phyloP scores from a whole-genome alignment of 495 filamentous ascomycete genomes.

The Hypoxylon rickii region DNA sequence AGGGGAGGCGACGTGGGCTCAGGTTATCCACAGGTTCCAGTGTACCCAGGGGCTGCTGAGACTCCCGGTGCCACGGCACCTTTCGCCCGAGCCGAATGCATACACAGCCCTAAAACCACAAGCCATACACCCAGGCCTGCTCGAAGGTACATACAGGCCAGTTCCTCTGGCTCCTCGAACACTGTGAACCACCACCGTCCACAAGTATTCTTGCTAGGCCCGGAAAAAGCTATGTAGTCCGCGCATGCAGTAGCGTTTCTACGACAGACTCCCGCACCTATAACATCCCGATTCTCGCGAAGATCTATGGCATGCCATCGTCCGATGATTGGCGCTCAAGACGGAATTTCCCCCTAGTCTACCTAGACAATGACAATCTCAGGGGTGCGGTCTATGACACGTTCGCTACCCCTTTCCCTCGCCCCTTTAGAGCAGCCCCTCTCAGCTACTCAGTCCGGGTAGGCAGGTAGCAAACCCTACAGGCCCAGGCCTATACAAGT shows the following conservation, averaged over 20 bases:
- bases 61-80: constrained; percentile 5
- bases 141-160: background rate
- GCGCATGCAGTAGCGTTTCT: constrained; percentile 22
- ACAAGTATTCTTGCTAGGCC: constrained; percentile 11
- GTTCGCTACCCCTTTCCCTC: background rate
- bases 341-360: background rate
- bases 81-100: constrained; percentile 8
- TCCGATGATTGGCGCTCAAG: constrained; percentile 8
- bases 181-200: constrained; percentile 21
- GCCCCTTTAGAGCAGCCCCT: constrained; percentile 3
- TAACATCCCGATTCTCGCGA: constrained; percentile 5
- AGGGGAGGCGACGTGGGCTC: background rate
- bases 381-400: constrained; percentile 11
- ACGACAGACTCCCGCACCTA: constrained; percentile 1
- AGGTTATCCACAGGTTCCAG: background rate
- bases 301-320: constrained; percentile 15
- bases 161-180: background rate
- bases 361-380: background rate
- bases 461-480: background rate
- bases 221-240: constrained; percentile 13
- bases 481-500: background rate
- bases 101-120: constrained; percentile 3
- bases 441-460: background rate
- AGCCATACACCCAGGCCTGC: background rate
- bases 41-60: background rate